A percentile compares a stretch with the other conserved stretches of the same genome.
Conservation (phyloP, 768 basidiomycete species). For the Mycena belliarum region DNA sequence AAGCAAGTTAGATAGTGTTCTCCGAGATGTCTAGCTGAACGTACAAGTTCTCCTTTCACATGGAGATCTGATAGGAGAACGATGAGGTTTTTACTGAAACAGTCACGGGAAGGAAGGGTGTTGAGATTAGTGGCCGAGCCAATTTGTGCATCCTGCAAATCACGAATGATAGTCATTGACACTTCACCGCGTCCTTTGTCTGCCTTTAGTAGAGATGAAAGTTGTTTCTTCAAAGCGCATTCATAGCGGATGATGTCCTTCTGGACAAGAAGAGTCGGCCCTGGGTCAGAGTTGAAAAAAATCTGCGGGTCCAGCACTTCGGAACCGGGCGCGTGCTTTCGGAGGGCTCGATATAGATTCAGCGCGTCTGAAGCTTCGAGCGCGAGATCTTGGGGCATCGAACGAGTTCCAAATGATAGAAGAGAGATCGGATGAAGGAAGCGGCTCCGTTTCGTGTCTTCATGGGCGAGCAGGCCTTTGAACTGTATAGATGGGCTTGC, state of each 20-base stretch:
- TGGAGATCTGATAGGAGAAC: constrained; percentile 60
- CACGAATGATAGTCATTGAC: constrained; percentile 38
- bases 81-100: constrained; percentile 48
- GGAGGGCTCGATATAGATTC: constrained; percentile 49
- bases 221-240: constrained; percentile 43
- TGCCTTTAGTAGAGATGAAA: constrained; percentile 38
- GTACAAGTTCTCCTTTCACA: constrained; percentile 51
- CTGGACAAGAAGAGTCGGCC: constrained; percentile 51
- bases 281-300: constrained; percentile 37
- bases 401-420: constrained; percentile 51
- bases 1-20: too few relatives aligned
- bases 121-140: constrained; percentile 27
- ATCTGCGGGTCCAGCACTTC: constrained; percentile 26
- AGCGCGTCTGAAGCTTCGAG: constrained; percentile 63
- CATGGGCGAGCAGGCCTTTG: constrained; percentile 37
- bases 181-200: constrained; percentile 36
- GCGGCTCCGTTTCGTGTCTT: constrained; percentile 41
- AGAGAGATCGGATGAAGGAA: constrained; percentile 66
- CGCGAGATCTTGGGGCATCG: constrained; percentile 62
- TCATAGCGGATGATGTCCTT: constrained; percentile 66
- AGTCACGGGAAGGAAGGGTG: constrained; percentile 26
- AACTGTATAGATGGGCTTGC: constrained; percentile 24
- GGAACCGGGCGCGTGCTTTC: constrained; percentile 7
- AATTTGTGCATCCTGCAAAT: constrained; percentile 39
- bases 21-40: constrained; percentile 23